Conservation (phyloP, 495 filamentous ascomycete genomes). For the Aspergillus avenaceus region DNA sequence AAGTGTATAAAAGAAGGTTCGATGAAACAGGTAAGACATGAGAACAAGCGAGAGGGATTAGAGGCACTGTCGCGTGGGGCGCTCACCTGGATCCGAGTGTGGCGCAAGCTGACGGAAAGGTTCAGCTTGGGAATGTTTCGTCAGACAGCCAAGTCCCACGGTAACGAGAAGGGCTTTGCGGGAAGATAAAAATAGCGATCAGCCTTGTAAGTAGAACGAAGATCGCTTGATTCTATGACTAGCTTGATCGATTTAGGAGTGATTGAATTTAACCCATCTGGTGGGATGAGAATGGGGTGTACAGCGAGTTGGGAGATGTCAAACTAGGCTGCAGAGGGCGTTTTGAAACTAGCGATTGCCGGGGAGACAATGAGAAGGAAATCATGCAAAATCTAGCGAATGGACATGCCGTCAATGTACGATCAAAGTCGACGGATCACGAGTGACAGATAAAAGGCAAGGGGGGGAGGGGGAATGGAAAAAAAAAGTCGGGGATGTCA, state of each 20-base stretch:
- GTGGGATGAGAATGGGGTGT: conserved; percentile 12
- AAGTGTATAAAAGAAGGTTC: background rate
- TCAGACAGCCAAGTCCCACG: conserved; percentile 16
- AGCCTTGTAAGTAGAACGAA: conserved; percentile 13
- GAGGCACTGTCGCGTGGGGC: conserved; percentile 35
- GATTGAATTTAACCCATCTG: conserved; percentile 17
- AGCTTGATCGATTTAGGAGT: conserved; percentile 9
- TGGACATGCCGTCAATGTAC: conserved; percentile 10
- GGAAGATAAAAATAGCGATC: conserved; percentile 23
- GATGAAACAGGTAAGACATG: background rate
- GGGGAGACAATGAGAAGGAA: conserved; percentile 5
- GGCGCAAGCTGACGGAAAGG: conserved; percentile 46
- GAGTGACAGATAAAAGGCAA: conserved; percentile 6
- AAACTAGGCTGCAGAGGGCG: conserved; percentile 16
- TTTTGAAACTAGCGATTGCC: conserved; percentile 7
- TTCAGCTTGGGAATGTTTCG: conserved; percentile 35
- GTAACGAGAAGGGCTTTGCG: conserved; percentile 9
- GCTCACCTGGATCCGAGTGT: conserved; percentile 43
- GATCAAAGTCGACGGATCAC: conserved; percentile 1
- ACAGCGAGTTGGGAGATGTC: conserved; percentile 12
- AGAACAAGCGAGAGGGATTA: conserved; percentile 9
- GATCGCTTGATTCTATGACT: conserved; percentile 3
- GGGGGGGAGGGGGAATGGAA: no score
- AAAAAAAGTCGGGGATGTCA: background rate
- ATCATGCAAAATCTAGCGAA: conserved; percentile 8